Conservation (phyloP, 2,329 filamentous ascomycete genomes). For the Trichoderma simmonsii region DNA sequence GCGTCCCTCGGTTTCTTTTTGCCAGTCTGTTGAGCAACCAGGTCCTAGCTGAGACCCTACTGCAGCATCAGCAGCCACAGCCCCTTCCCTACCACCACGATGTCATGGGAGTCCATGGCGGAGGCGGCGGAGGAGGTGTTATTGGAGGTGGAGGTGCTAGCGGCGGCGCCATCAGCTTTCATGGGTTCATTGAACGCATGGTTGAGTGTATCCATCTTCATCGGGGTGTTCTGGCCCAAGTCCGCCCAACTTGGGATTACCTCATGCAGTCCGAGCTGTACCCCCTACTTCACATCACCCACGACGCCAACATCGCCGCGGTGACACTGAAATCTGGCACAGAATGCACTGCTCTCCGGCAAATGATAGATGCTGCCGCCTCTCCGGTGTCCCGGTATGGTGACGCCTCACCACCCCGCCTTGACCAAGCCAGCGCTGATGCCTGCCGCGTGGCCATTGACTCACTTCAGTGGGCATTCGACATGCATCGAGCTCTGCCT, state of each 20-base stretch:
- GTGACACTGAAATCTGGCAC: slow-evolving; percentile 20
- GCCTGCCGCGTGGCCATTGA: slow-evolving; percentile 32
- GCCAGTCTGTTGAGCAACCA: slow-evolving; percentile 44
- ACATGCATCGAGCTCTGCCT: slow-evolving; percentile 29
- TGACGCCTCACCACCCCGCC: slow-evolving; percentile 19
- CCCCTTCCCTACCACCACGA: slow-evolving; percentile 15
- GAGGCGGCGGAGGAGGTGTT: not conserved
- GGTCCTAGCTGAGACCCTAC: slow-evolving; percentile 46
- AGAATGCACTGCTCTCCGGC: slow-evolving; percentile 28
- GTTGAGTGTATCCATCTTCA: slow-evolving; percentile 42
- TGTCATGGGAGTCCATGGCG: slow-evolving; percentile 9
- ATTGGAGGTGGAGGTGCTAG: not conserved
- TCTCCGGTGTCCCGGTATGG: slow-evolving; percentile 31
- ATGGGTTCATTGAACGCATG: slow-evolving; percentile 40
- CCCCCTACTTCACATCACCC: slow-evolving; percentile 26
- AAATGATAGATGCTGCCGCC: slow-evolving; percentile 19
- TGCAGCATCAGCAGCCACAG: slow-evolving; percentile 29
- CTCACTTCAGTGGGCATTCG: slow-evolving; percentile 35
- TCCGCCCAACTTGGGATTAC: slow-evolving; percentile 33
- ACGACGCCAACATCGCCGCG: slow-evolving; percentile 13
- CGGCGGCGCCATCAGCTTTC: slow-evolving; percentile 30
- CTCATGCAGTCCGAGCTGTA: slow-evolving; percentile 37
- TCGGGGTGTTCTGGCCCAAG: slow-evolving; percentile 40
- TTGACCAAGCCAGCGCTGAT: slow-evolving; percentile 27
- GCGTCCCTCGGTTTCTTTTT: slow-evolving; percentile 44